A percentile compares a stretch with the other conserved stretches of the same genome.
phyloP scores from a whole-genome alignment of 1,139 yeast species.

The Scheffersomyces titani region DNA sequence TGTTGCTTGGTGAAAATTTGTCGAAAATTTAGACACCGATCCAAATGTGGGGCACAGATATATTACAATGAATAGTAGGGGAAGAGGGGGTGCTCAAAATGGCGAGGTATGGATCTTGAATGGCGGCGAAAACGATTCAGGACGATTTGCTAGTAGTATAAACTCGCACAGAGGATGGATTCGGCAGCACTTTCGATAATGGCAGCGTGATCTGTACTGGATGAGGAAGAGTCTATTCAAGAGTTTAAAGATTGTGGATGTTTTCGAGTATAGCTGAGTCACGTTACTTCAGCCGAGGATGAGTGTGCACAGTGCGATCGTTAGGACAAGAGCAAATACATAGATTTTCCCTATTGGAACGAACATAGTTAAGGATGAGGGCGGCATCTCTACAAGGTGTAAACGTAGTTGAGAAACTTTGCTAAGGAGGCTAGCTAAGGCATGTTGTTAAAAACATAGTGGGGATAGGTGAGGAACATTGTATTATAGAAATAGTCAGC shows the following conservation, averaged over 20 bases:
- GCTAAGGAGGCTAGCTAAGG: no score
- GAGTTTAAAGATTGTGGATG: background rate
- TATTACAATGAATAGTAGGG: background rate
- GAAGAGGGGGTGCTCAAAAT: background rate
- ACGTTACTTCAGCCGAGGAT: background rate
- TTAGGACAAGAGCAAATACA: no score
- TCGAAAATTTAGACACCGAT: background rate
- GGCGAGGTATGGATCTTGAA: background rate
- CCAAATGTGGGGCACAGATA: background rate
- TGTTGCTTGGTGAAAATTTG: background rate
- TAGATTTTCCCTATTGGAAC: no score
- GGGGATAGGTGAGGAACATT: no score
- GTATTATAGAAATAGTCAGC: no score
- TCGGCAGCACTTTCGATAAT: background rate
- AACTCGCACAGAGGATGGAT: background rate
- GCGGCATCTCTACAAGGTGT: no score
- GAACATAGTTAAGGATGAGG: background rate
- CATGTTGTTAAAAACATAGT: no score
- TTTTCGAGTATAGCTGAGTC: background rate
- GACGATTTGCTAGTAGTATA: background rate
- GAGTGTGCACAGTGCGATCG: background rate
- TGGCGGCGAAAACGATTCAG: background rate
- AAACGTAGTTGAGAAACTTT: background rate
- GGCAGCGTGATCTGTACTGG: background rate
- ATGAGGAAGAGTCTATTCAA: background rate